phyloP scores from a whole-genome alignment of 345 rosid genomes.

The Pistacia atlantica region DNA sequence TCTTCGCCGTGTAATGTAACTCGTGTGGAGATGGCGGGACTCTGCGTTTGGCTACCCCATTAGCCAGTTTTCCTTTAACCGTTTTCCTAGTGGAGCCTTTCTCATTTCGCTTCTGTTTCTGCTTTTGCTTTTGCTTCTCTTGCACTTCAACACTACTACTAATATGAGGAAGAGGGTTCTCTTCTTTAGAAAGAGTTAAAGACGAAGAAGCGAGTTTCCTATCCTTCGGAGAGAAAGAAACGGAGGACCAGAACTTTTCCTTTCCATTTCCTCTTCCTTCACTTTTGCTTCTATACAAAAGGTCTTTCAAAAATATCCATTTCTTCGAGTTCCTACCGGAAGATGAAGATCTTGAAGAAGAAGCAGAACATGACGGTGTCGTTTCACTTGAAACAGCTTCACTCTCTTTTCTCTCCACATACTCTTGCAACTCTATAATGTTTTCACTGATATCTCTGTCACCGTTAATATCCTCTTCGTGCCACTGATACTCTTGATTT shows the following conservation, averaged over 20 bases:
- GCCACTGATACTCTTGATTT: constrained; percentile 26
- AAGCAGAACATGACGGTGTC: constrained; percentile 31
- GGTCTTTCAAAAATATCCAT: constrained; percentile 40
- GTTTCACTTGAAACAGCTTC: constrained; percentile 15
- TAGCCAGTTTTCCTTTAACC: constrained; percentile 32
- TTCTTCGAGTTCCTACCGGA: constrained; percentile 40
- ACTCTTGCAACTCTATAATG: constrained; percentile 2
- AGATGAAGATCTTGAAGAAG: constrained; percentile 41
- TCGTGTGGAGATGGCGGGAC: constrained; percentile 46
- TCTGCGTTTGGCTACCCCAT: constrained; percentile 34
- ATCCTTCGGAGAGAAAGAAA: constrained; percentile 17
- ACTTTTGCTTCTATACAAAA: constrained; percentile 27
- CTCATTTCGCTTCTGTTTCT: constrained; percentile 33
- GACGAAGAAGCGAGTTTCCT: neutral
- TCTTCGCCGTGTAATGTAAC: constrained; percentile 44
- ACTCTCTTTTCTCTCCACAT: neutral
- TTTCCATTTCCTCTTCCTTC: constrained; percentile 21
- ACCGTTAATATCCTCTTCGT: constrained; percentile 14
- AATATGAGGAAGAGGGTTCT: constrained; percentile 9
- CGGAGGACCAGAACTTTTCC: constrained; percentile 18
- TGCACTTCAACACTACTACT: neutral
- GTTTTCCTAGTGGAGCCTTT: constrained; percentile 14
- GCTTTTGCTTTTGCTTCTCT: constrained; percentile 21
- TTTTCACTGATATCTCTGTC: constrained; percentile 15
- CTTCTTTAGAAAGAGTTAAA: constrained; percentile 18